phyloP scores from a whole-genome alignment of 331 rosid genomes.

The Cydonia oblonga region DNA sequence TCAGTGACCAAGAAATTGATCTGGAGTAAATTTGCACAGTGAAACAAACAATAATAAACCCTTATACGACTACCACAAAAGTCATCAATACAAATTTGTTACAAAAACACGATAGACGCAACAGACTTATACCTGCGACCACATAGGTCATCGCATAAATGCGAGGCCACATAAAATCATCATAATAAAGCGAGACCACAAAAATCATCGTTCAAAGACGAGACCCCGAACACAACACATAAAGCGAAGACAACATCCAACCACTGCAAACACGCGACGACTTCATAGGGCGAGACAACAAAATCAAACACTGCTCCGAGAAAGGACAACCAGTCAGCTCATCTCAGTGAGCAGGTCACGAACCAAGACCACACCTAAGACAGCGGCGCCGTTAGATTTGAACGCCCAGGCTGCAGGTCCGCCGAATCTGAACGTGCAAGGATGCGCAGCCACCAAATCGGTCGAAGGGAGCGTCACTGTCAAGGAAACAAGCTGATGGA shows the following conservation, averaged over 20 bases:
- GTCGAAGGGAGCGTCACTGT: accelerated
- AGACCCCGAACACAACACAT: not conserved
- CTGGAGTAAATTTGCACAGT: too few relatives aligned
- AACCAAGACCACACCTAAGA: not conserved
- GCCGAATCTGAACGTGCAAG: too few relatives aligned
- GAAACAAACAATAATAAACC: too few relatives aligned
- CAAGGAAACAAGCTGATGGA: not conserved
- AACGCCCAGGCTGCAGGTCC: not conserved
- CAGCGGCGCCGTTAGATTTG: too few relatives aligned
- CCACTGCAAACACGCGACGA: not conserved
- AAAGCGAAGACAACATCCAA: not conserved
- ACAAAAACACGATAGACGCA: not conserved
- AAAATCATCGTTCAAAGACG: not conserved
- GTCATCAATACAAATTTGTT: not conserved
- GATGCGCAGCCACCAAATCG: not conserved
- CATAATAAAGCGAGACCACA: not conserved
- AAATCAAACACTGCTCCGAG: not conserved
- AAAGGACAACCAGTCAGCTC: not conserved
- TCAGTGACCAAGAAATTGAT: too few relatives aligned
- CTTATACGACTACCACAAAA: too few relatives aligned
- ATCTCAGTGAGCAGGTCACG: not conserved
- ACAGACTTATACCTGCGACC: accelerated
- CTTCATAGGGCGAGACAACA: not conserved
- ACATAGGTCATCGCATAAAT: not conserved
- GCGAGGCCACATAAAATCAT: not conserved